Percentiles rank a stretch among this genome's conserved stretches.
Conservation (phyloP, 305 asterid genomes). For the Salvia sclarea region DNA sequence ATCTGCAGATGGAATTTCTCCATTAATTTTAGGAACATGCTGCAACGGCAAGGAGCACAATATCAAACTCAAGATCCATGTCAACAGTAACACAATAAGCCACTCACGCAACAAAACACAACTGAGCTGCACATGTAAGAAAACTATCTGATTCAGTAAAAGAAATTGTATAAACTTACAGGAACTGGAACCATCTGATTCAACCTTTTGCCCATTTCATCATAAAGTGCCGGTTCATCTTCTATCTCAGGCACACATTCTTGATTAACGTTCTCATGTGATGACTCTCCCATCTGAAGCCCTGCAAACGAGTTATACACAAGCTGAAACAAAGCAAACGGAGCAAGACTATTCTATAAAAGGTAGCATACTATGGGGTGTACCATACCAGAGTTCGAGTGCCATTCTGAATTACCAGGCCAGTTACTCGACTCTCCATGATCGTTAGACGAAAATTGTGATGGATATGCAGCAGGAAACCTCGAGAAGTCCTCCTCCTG, state of each 20-base stretch:
- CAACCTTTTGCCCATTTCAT: slow-evolving; percentile 43
- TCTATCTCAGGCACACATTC: slow-evolving; percentile 60
- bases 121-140: not conserved
- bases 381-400: slow-evolving; percentile 44
- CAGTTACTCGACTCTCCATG: slow-evolving; percentile 58
- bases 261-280: slow-evolving; percentile 32
- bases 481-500: slow-evolving; percentile 79
- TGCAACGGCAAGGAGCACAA: slow-evolving; percentile 37
- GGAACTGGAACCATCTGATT: slow-evolving; percentile 56
- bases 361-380: not conserved
- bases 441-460: slow-evolving; percentile 48
- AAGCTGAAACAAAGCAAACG: not conserved
- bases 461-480: slow-evolving; percentile 49
- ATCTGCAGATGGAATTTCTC: slow-evolving; percentile 88
- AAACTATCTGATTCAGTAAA: not conserved
- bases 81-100: not conserved
- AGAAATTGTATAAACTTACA: slow-evolving; percentile 51
- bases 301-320: slow-evolving; percentile 14
- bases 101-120: slow-evolving; percentile 7
- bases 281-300: slow-evolving; percentile 37
- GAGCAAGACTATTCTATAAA: not conserved
- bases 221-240: slow-evolving; percentile 49
- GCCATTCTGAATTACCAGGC: slow-evolving; percentile 51
- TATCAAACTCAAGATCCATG: slow-evolving; percentile 25
- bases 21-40: slow-evolving; percentile 91